Percentiles rank a stretch among this genome's conserved stretches.
phyloP scores from a whole-genome alignment of 2,329 filamentous ascomycete genomes.

The Simplicillium sp. region DNA sequence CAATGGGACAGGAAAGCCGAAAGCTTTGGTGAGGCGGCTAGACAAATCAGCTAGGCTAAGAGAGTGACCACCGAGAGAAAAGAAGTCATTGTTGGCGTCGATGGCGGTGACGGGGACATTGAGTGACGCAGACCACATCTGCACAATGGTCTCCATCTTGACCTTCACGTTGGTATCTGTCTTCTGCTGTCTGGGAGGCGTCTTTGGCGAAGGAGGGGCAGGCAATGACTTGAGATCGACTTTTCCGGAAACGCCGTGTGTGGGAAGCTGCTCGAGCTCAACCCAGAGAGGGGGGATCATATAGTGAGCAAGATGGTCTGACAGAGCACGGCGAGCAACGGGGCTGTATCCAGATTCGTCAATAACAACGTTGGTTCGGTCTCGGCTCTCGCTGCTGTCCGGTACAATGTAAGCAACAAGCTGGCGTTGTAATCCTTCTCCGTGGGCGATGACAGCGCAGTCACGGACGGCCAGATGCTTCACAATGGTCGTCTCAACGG shows the following conservation, averaged over 20 bases:
- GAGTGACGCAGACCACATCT: constrained; percentile 63
- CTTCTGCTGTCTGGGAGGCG: constrained; percentile 28
- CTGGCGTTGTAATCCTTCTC: constrained; percentile 66
- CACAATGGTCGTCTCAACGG: constrained; percentile 65
- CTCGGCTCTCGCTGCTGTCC: constrained; percentile 48
- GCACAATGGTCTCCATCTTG: constrained; percentile 55
- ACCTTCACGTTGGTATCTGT: constrained; percentile 52
- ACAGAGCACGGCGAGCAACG: constrained; percentile 53
- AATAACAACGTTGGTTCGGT: constrained; percentile 54
- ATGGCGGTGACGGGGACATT: constrained; percentile 54
- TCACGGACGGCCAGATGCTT: constrained; percentile 60
- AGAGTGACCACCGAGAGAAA: constrained; percentile 73
- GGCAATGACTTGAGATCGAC: constrained; percentile 65
- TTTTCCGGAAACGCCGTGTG: constrained; percentile 72
- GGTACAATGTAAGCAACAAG: constrained; percentile 68
- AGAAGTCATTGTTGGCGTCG: constrained; percentile 66
- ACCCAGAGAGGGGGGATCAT: constrained; percentile 79
- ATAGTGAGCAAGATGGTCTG: constrained; percentile 64
- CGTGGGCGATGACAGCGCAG: constrained; percentile 64
- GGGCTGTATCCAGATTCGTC: constrained; percentile 65
- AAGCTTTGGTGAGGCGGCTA: constrained; percentile 57
- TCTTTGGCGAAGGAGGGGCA: constrained; percentile 45
- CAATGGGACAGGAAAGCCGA: constrained; percentile 65
- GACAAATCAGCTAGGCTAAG: constrained; percentile 68
- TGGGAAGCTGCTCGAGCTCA: constrained; percentile 60